A percentile compares a stretch with the other conserved stretches of the same genome.
phyloP scores from a whole-genome alignment of 2,329 filamentous ascomycete genomes.

The Aschersonia sp. region DNA sequence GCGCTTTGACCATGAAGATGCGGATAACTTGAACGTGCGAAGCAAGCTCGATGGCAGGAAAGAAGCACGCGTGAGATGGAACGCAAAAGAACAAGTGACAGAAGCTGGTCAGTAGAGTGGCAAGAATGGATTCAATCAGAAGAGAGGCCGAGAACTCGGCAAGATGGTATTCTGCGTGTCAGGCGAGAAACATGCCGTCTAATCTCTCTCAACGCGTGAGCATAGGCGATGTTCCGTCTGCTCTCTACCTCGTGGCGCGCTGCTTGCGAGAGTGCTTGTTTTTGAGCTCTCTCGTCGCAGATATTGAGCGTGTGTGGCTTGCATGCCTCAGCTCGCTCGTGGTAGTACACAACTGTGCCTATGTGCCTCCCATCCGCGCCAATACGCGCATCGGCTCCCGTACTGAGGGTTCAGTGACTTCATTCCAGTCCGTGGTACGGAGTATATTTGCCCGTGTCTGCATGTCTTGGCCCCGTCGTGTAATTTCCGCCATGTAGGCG shows the following conservation, averaged over 20 bases:
- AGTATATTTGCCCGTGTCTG: background rate
- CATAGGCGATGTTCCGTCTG: background rate
- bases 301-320: background rate
- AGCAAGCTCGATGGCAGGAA: too few relatives aligned
- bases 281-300: background rate
- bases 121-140: background rate
- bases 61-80: background rate
- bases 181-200: background rate
- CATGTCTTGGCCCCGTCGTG: background rate
- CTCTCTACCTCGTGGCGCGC: background rate
- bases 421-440: background rate
- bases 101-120: background rate
- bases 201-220: background rate
- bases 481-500: background rate
- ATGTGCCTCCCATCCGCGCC: background rate
- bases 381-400: too few relatives aligned
- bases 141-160: background rate
- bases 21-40: too few relatives aligned
- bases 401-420: background rate
- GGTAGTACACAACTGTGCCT: background rate
- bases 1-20: too few relatives aligned
- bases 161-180: background rate
- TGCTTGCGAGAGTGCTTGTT: background rate
- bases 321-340: background rate
- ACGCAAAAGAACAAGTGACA: background rate